A percentile compares a stretch with the other conserved stretches of the same genome.
Conservation (phyloP, 2,329 filamentous ascomycete genomes). For the Aspergillus sp. region DNA sequence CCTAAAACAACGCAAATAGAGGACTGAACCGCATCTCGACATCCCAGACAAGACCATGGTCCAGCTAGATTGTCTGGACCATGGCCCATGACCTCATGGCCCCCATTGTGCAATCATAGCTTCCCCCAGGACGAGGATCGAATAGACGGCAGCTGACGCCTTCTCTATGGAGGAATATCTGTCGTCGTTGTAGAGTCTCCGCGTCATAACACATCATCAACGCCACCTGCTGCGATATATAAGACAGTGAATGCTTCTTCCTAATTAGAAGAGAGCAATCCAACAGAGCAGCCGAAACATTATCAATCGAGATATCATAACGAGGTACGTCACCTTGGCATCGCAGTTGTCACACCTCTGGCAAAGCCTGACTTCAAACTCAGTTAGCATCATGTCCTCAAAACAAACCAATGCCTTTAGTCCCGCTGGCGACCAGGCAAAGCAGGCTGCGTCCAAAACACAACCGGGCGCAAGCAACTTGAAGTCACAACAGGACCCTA, state of each 20-base stretch:
- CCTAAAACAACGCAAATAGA: background rate
- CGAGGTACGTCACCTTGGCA: too few relatives aligned
- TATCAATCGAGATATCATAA: background rate
- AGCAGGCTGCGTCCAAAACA: constrained; percentile 10
- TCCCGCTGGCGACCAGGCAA: constrained; percentile 10
- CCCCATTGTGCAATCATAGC: constrained; percentile 3
- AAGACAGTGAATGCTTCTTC: background rate
- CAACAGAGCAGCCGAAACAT: too few relatives aligned
- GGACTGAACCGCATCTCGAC: background rate
- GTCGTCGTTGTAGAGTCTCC: constrained; percentile 13
- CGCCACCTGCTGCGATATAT: constrained; percentile 22
- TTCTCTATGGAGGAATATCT: background rate
- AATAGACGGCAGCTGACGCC: background rate
- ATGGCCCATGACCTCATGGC: background rate
- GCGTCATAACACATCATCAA: constrained; percentile 34
- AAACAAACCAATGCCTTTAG: constrained; percentile 25
- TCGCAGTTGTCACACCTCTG: too few relatives aligned
- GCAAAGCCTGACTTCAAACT: background rate
- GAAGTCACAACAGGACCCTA: constrained; percentile 10
- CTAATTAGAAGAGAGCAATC: background rate
- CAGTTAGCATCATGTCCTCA: constrained; percentile 26
- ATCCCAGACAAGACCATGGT: background rate
- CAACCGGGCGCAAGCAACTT: constrained; percentile 9
- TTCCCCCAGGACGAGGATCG: background rate
- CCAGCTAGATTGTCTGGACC: background rate